These are phyloP conservation scores for Tylopilus sp. DNA, from an alignment of 1,284 basidiomycete species.

Conservation along the genomic window DNA sequence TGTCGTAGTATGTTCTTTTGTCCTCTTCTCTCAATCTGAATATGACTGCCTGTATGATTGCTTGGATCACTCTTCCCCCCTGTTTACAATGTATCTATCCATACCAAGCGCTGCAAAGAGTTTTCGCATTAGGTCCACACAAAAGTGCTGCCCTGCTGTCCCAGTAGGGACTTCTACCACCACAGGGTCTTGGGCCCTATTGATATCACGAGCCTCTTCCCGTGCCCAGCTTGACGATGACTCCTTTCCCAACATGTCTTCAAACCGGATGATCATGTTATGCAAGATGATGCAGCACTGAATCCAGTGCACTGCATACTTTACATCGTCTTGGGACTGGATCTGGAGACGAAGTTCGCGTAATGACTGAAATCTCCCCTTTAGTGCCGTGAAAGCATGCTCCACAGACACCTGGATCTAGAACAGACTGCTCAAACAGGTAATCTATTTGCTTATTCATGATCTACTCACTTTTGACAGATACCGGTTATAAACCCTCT, in stretches of 20 bases:
- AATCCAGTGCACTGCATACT: background rate
- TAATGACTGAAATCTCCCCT: background rate
- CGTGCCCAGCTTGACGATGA: background rate
- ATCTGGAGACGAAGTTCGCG: background rate
- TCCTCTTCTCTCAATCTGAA: background rate
- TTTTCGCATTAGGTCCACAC: background rate
- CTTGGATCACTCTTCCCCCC: background rate
- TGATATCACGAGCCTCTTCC: background rate
- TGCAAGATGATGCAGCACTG: constrained; percentile 17
- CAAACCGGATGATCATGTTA: constrained; percentile 14
- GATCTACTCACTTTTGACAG: background rate
- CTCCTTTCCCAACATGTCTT: background rate
- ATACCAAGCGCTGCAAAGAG: background rate
- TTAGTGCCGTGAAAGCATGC: background rate
- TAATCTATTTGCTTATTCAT: background rate
- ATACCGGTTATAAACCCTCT: background rate
- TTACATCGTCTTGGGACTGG: background rate
- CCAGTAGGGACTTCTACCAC: background rate
- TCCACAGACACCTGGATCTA: background rate
- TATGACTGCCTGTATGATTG: background rate
- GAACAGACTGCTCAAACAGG: no score
- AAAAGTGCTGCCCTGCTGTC: background rate
- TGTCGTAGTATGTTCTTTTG: background rate
- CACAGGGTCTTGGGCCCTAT: background rate
- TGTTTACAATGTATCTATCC: background rate